Conservation (phyloP, 148 eudicot genomes). For the Limonium bicolor region DNA sequence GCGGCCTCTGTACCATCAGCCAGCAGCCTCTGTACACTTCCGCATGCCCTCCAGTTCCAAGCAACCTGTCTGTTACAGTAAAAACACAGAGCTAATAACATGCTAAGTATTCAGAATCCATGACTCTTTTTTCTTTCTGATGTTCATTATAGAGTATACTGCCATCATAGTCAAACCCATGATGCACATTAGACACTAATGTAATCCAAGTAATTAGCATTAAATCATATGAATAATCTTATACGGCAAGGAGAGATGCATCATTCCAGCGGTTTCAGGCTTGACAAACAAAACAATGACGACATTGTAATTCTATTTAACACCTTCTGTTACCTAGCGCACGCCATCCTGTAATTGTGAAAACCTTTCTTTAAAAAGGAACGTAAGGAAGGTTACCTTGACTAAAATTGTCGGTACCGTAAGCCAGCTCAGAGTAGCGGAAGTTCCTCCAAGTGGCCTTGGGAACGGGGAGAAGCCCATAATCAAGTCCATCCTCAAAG, state of each 20-base stretch:
- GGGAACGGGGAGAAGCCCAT: background rate
- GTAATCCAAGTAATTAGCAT: background rate
- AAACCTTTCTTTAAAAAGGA: no score
- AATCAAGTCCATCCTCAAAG: background rate
- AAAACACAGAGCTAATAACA: background rate
- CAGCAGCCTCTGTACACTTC: slow-evolving; percentile 3
- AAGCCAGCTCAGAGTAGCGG: slow-evolving; percentile 1
- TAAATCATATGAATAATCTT: no score
- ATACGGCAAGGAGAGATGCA: no score
- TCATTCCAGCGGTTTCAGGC: no score
- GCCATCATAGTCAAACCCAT: no score
- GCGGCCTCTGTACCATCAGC: background rate
- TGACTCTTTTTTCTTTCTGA: no score
- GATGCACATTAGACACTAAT: background rate
- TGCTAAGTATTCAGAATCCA: background rate
- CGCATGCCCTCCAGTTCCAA: slow-evolving; percentile 6
- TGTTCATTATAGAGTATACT: no score
- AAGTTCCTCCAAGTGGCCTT: slow-evolving; percentile 4
- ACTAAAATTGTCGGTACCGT: slow-evolving; percentile 1
- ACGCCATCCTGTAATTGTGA: no score
- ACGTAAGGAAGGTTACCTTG: slow-evolving; percentile 1
- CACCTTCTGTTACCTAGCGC: no score
- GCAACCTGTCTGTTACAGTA: background rate
- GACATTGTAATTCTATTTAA: no score
- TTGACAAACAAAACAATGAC: no score